Evolutionary conservation across 305 asterid species (phyloP), one percentile per base, ranked within the genome.

Genomic region (Striga hermonthica): DNA sequence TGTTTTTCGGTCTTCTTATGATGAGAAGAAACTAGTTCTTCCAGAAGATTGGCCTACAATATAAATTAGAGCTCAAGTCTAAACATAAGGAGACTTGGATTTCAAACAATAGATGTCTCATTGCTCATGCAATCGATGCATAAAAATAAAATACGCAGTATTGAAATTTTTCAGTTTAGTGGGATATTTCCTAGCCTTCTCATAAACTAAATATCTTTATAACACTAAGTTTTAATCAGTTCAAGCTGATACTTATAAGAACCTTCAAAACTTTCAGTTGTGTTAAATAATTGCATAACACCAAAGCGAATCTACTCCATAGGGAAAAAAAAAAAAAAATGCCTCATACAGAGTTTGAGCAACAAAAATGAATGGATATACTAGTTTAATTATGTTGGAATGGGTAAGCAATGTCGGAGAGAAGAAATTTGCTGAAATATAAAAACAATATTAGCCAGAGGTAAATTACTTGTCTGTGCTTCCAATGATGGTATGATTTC

Each of bases 401-500:
- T 10, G 15, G 14, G 45, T 14, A 43, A 79, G 57, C 44, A 57
- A 54, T 67, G 12, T 57, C 72, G 60, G 64, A 74, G 50, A 52
- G 40, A 57, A 65, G 74, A 64, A 71, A 58, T 58, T 22, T 44
- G 66, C 62, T 69, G 72, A 61, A 66, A 44, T 45, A 60, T 52
- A 16, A 73, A 35, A 65, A 49, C 68, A 37, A 49, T 22, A 22
- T 2, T 3, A 64, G 52, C 64, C 57, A 59, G 57, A 54, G 35
- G 57, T 61, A 49, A 64, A 69, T 75, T 87, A 93, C 99, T 63
- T 88, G 97, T 86, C 99, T 84, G 71, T 66, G 78, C 80, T 82
- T 85, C 99, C 99, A 93, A 56, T 90, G 81, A 68, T 75, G 79
- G 79, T 87, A 90, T 9, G 87, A 73, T 73, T 88, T 90, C 68